Evolutionary conservation across 2,329 filamentous ascomycete genomes (phyloP), one percentile per base, ranked within the genome.

Genomic region (Byssochlamys sp.): DNA sequence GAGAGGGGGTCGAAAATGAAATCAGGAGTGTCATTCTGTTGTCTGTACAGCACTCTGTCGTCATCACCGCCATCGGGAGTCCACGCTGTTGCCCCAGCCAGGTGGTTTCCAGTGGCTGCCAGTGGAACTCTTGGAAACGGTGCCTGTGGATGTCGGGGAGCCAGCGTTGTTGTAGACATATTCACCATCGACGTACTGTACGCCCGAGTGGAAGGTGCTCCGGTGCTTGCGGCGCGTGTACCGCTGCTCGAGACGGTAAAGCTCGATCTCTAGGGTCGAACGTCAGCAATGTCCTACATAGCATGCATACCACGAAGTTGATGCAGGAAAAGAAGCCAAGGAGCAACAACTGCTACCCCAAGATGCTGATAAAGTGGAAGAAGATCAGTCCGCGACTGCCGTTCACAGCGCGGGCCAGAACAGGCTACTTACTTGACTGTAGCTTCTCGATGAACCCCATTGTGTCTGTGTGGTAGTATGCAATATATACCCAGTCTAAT

Each of bases 201-300:
- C 92, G 68, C 90, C 91, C 69, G 89, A 91, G 69, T 88, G 85
- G 73, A 95, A 96, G 60, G 89, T 94, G 56, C 86, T 91, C 72
- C 92, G 90, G 66, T 92, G 89, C 68, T 92, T 90, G 71, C 90
- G 88, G 68, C 88, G 88, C 55, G 91, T 95, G 80, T 97, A 97
- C 67, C 90, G 88, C 78, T 96, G 88, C 78, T 97, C 92, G 65
- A 97, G 86, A 54, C 91, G 89, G 81, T 95, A 94, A 69, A 97
- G 84, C 80, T 97, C 91, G 67, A 95, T 79, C 65, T 76, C 80
- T 88, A 51, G 59, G 51, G 19, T 49, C 26, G 53, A 54, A 39
- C 29, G 52, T 58, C 53, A 55, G 57, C 56, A 45, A 24, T 55
- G 39, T 58, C n/a, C 59, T 9, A 9, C 6, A 24, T 24, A 2